These are phyloP conservation scores for Diplodia mutila DNA, from an alignment of 2,329 filamentous ascomycete species.

Conservation along the genomic window DNA sequence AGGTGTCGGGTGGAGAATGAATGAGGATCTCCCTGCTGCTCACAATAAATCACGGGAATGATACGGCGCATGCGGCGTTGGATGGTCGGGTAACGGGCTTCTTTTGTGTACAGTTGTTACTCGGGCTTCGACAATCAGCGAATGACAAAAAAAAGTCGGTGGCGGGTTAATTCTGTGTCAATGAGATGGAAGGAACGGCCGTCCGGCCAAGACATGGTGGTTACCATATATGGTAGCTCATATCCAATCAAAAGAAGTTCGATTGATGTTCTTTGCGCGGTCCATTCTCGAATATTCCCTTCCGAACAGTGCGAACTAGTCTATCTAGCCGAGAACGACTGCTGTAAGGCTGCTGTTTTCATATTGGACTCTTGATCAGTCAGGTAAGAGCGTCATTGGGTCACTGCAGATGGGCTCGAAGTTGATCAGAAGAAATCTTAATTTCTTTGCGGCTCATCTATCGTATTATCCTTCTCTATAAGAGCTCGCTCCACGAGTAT, in stretches of 20 bases:
- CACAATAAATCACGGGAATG: constrained; percentile 18
- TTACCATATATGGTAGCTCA: background rate
- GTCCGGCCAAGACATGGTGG: background rate
- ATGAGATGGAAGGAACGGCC: background rate
- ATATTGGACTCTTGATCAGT: background rate
- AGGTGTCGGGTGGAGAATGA: background rate
- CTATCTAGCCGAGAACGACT: background rate
- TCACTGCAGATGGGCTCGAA: background rate
- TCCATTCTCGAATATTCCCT: background rate
- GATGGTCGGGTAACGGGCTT: constrained; percentile 14
- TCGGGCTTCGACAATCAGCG: constrained; percentile 18
- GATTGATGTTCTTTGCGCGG: background rate
- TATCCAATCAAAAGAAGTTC: constrained; percentile 20
- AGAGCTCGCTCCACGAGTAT: background rate
- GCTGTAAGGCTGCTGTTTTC: background rate
- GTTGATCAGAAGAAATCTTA: background rate
- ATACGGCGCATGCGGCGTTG: constrained; percentile 21
- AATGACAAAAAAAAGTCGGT: background rate
- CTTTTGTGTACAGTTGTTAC: constrained; percentile 20
- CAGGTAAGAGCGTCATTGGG: background rate
- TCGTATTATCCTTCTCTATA: background rate
- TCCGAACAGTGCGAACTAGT: background rate
- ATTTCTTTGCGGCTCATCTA: constrained; percentile 5
- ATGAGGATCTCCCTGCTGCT: constrained; percentile 11
- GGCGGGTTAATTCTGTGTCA: constrained; percentile 2